Evolutionary conservation across 176 grass and related monocot species (phyloP).

Genomic region (Dactylis glomerata): DNA sequence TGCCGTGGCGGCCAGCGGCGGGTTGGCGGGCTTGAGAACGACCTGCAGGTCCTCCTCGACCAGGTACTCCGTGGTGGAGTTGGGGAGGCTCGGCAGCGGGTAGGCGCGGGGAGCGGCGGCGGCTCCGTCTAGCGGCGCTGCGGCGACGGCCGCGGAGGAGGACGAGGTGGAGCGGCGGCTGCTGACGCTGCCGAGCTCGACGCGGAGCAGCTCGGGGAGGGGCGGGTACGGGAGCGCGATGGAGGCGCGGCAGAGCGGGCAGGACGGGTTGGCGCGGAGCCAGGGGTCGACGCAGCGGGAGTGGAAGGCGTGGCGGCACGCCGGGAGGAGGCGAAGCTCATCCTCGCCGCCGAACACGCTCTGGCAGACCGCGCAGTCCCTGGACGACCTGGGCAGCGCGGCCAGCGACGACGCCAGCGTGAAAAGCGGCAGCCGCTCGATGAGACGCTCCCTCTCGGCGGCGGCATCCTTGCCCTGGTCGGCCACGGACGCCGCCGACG

Average conservation of each 20-base stretch:
- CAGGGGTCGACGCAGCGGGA: conserved; percentile 68
- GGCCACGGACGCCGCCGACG: not conserved
- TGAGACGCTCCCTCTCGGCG: conserved; percentile 40
- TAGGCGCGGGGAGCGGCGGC: conserved; percentile 8
- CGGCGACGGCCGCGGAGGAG: conserved; percentile 3
- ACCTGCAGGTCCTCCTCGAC: conserved; percentile 87
- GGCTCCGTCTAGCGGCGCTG: not conserved
- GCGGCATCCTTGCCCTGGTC: conserved; percentile 29
- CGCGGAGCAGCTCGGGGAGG: conserved; percentile 52
- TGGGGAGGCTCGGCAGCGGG: conserved; percentile 17
- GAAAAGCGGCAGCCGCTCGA: conserved; percentile 71
- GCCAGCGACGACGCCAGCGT: conserved; percentile 60
- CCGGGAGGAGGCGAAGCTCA: conserved; percentile 78
- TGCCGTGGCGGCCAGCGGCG: not conserved
- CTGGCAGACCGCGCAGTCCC: conserved; percentile 88
- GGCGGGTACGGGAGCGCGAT: conserved; percentile 59
- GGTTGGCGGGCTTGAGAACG: conserved; percentile 47
- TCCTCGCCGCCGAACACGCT: conserved; percentile 55
- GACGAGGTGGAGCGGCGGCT: conserved; percentile 44
- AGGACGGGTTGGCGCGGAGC: conserved; percentile 65
- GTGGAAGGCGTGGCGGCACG: conserved; percentile 89
- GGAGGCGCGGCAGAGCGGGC: conserved; percentile 87
- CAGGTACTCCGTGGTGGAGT: conserved; percentile 52
- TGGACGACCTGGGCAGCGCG: conserved; percentile 53
- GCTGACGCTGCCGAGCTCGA: conserved; percentile 85